Conservation (phyloP, 352 stramenopile genomes). For the Globisporangium spinosum region DNA sequence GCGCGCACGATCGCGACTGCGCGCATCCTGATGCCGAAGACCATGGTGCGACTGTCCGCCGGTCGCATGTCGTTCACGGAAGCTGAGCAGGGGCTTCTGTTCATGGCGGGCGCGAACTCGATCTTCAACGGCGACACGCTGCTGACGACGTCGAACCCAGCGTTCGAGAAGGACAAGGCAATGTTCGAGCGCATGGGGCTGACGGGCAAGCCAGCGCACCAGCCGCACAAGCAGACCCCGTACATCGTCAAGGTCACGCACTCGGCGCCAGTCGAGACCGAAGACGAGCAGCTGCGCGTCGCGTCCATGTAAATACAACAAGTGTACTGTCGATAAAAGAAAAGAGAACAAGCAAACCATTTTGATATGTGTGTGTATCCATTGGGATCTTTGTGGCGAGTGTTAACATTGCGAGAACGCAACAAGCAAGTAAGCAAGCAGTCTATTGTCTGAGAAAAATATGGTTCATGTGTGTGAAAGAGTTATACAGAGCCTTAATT, state of each 20-base stretch:
- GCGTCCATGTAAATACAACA: conserved; percentile 26
- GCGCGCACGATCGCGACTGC: conserved; percentile 96
- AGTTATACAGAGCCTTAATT: neutral
- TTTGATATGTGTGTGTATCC: neutral
- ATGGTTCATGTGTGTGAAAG: neutral
- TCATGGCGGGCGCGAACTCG: conserved; percentile 97
- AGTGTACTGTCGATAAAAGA: conserved; percentile 3
- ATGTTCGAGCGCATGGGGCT: conserved; percentile 96
- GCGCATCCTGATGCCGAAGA: conserved; percentile 96
- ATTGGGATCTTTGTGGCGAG: neutral
- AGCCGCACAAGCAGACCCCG: conserved; percentile 72
- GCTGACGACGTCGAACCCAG: conserved; percentile 95
- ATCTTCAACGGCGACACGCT: conserved; percentile 99
- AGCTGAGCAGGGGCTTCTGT: conserved; percentile 95
- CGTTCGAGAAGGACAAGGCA: conserved; percentile 93
- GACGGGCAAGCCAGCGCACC: conserved; percentile 94
- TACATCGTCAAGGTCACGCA: conserved; percentile 84
- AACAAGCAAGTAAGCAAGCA: neutral
- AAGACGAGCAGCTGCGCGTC: conserved; percentile 15
- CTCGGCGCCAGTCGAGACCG: conserved; percentile 40
- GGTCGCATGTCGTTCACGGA: conserved; percentile 96
- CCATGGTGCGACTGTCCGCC: conserved; percentile 95
- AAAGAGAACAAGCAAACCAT: neutral
- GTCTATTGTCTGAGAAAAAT: neutral
- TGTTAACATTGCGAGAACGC: neutral